Evolutionary conservation across 2,329 filamentous ascomycete species (phyloP).

Genomic region (Paracoccidioides brasiliensis): DNA sequence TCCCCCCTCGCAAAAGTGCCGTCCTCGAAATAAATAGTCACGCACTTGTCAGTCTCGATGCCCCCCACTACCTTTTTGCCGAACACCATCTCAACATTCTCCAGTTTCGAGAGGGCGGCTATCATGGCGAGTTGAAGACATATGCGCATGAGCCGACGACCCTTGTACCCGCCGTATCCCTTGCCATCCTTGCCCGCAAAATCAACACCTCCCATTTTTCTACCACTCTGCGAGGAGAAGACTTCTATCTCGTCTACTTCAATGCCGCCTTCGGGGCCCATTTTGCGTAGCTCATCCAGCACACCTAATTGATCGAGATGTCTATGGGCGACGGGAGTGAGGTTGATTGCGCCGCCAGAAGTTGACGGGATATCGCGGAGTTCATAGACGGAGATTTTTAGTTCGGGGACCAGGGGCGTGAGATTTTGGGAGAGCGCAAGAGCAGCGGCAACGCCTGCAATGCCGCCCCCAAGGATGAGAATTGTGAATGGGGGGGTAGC

Average conservation of each 20-base stretch:
- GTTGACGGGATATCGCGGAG: slow-evolving; percentile 30
- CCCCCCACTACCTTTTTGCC: slow-evolving; percentile 29
- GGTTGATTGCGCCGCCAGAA: slow-evolving; percentile 32
- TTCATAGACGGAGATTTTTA: slow-evolving; percentile 27
- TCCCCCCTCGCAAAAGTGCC: slow-evolving; percentile 22
- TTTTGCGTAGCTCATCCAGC: slow-evolving; percentile 24
- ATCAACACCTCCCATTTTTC: slow-evolving; percentile 25
- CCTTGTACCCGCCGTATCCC: slow-evolving; percentile 29
- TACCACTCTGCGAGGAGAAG: slow-evolving; percentile 29
- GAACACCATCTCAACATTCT: slow-evolving; percentile 28
- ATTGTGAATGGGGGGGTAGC: slow-evolving; percentile 7
- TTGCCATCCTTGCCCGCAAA: slow-evolving; percentile 26
- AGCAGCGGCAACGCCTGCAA: slow-evolving; percentile 13
- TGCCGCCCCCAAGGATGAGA: slow-evolving; percentile 13
- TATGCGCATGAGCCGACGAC: slow-evolving; percentile 30
- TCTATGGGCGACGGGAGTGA: slow-evolving; percentile 33
- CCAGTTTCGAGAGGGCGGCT: slow-evolving; percentile 22
- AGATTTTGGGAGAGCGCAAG: slow-evolving; percentile 12
- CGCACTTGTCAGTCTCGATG: slow-evolving; percentile 20
- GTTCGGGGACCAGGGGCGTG: slow-evolving; percentile 8
- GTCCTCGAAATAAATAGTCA: slow-evolving; percentile 28
- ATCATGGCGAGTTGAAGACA: slow-evolving; percentile 31
- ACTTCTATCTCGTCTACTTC: slow-evolving; percentile 31
- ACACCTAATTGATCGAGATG: slow-evolving; percentile 32
- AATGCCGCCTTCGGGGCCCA: slow-evolving; percentile 27